These are phyloP conservation scores for Talaromyces wortmannii DNA, from an alignment of 495 filamentous ascomycete species.

Conservation along the genomic window DNA sequence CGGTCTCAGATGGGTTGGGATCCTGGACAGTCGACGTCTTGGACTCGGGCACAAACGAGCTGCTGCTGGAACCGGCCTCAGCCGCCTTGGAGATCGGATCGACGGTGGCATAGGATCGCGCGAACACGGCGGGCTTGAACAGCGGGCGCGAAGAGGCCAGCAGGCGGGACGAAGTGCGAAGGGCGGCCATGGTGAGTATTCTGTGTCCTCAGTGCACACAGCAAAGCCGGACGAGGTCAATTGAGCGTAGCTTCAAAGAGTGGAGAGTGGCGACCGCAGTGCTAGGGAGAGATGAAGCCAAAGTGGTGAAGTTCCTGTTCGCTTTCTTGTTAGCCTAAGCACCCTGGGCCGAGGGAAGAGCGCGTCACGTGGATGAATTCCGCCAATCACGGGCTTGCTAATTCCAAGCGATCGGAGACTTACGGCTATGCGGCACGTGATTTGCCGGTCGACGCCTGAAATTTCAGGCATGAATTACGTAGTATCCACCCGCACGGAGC, in stretches of 20 bases:
- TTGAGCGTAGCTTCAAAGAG: slow-evolving; percentile 7
- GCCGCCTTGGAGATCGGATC: slow-evolving; percentile 32
- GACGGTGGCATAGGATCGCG: slow-evolving; percentile 45
- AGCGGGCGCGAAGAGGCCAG: slow-evolving; percentile 50
- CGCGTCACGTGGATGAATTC: slow-evolving; percentile 12
- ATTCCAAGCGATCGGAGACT: slow-evolving; percentile 42
- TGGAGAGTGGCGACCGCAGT: slow-evolving; percentile 2
- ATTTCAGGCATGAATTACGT: no score
- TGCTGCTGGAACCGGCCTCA: slow-evolving; percentile 21
- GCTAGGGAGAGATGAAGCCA: slow-evolving; percentile 22
- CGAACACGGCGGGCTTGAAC: slow-evolving; percentile 40
- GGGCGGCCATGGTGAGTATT: slow-evolving; percentile 62
- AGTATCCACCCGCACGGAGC: no score
- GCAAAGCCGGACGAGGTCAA: no score
- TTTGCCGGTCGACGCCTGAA: no score
- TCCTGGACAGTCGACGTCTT: slow-evolving; percentile 51
- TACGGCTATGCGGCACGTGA: slow-evolving; percentile 22
- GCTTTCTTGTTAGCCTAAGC: slow-evolving; percentile 11
- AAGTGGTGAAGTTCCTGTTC: slow-evolving; percentile 16
- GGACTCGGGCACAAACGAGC: slow-evolving; percentile 26
- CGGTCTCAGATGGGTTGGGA: slow-evolving; percentile 42
- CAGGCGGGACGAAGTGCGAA: slow-evolving; percentile 64
- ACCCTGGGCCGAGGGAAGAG: slow-evolving; percentile 38
- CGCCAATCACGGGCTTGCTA: slow-evolving; percentile 32
- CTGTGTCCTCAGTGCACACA: no score